Evolutionary conservation across 306 rosid species (phyloP).

Genomic region (Carpinus viminea): DNA sequence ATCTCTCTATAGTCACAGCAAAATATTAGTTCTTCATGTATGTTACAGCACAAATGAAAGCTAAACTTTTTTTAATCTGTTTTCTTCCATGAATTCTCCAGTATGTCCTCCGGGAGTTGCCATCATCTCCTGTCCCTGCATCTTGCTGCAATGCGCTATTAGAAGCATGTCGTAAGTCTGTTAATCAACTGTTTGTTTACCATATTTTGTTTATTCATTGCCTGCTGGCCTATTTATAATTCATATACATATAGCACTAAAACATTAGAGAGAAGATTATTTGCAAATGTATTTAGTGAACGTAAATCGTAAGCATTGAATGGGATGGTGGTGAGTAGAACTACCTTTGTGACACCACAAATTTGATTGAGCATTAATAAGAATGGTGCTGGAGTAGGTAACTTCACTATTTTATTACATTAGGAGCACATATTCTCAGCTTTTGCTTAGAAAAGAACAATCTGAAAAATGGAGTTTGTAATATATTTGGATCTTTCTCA

Average conservation of each 20-base stretch:
- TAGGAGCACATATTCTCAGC: not conserved
- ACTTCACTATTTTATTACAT: not conserved
- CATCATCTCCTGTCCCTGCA: slow-evolving; percentile 98
- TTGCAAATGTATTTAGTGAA: not conserved
- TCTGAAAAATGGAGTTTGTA: not conserved
- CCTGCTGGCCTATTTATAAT: not conserved
- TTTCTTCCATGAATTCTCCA: slow-evolving; percentile 36
- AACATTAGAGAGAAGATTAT: too few relatives aligned
- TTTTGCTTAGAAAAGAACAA: not conserved
- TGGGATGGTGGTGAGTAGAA: not conserved
- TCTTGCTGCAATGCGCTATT: slow-evolving; percentile 96
- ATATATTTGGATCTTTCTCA: not conserved
- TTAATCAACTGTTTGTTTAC: slow-evolving; percentile 15
- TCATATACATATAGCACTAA: not conserved
- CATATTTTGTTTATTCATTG: slow-evolving; percentile 8
- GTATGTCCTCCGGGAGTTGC: slow-evolving; percentile 88
- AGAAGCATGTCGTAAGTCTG: slow-evolving; percentile 82
- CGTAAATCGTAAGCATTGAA: not conserved
- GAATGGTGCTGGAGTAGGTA: not conserved
- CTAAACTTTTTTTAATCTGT: slow-evolving; percentile 23
- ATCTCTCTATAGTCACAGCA: slow-evolving; percentile 22
- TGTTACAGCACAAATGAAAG: slow-evolving; percentile 22
- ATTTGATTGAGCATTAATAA: not conserved
- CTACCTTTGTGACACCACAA: not conserved
- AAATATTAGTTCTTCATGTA: slow-evolving; percentile 18